Evolutionary conservation across 192 early-diverging fungal genomes (phyloP), one percentile per base, ranked within the genome.

Genomic region (Diversispora eburnea): DNA sequence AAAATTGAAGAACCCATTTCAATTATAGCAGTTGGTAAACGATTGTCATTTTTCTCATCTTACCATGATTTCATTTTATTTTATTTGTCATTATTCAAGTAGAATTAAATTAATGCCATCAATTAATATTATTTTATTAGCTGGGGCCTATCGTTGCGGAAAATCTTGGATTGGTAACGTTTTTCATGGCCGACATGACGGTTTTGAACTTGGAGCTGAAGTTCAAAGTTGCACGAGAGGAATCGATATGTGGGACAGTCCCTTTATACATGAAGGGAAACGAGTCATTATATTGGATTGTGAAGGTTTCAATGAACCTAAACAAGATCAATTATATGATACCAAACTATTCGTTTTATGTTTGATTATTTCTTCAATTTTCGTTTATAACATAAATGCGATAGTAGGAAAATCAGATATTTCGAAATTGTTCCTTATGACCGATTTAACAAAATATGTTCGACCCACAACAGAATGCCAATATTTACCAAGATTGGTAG

Each of bases 381-480:
- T 73, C 33, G 17, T 73, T 49, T 73, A 73, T 62, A 73, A 73
- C 15, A 48, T 73, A 33, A 73, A 73, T 51, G 71, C 58, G 13
- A 54, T 73, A 8, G 42, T 73, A 39, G 71, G 55, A 46, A 55
- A 42, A n/a, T 41, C n/a, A 1, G 71, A 73, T 51, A 61, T 73
- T 8, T 57, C 42, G 8, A 73, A 73, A 39, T 39, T 73, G 42
- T 73, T 73, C 33, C 48, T 73, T 13, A 73, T 73, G 71, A 48
- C 39, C 0, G 59, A 73, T 49, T 49, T 73, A 17, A 49, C 71
- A 15, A 73, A 49, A 62, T 73, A 60, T 62, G 62, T 73, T 49
- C 15, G 13, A 62, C n/a, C 59, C 17, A 57, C 71, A n/a, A 15
- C 22, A 13, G 19, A 73, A 51, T 62, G 59, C 51, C 7, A 73